Base-by-base conservation (phyloP, 306 rosid genomes). In the Cicer judaicum region DNA sequence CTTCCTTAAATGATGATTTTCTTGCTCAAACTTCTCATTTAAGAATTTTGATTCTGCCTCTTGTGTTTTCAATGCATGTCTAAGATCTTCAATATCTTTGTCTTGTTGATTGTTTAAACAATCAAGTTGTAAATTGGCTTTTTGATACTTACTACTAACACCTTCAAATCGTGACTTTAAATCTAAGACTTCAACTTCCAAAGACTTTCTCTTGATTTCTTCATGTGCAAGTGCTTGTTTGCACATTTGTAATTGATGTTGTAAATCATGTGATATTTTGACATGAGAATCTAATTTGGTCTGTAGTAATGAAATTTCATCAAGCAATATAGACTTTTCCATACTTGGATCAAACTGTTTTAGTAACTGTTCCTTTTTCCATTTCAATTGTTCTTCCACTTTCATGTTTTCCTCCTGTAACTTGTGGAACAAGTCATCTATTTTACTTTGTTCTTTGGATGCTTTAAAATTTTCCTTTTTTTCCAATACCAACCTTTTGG, bases 301-400 rank as follows among this genome's bases (percentile, higher is more conserved):
- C 79, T 93, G 81, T 79, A 88, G 79, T 4, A 87, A 83, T 71
- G 64, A 85, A 70, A 88, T 84, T 83, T 87, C 89, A 67, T 87
- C 96, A 56, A 88, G 74, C 72, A 89, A 74, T 46, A 86, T 64
- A 64, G 85, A 79, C 10, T 86, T 83, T 83, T 89, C 96, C 74
- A 14, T 70, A 68, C 80, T 65, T 48, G 56, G 74, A 86, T 54
- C 86, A 72, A 88, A 84, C 61, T 86, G 80, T 40, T 76, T 89
- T 19, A 50, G 3, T 29, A 29, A 86, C 49, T 93, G 95, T 80
- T 93, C 95, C 72, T 67, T 87, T 80, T 87, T 90, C 98, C 91
- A 90, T 80, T 91, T 88, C 39, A 93, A 59, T 81, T 87, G 87
- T 55, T 91, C 93, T 83, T 78, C 83, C 64, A 86, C 53, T 75